Evolutionary conservation across 805 yeast species (phyloP).

Genomic region (Yarrowia divulgata): DNA sequence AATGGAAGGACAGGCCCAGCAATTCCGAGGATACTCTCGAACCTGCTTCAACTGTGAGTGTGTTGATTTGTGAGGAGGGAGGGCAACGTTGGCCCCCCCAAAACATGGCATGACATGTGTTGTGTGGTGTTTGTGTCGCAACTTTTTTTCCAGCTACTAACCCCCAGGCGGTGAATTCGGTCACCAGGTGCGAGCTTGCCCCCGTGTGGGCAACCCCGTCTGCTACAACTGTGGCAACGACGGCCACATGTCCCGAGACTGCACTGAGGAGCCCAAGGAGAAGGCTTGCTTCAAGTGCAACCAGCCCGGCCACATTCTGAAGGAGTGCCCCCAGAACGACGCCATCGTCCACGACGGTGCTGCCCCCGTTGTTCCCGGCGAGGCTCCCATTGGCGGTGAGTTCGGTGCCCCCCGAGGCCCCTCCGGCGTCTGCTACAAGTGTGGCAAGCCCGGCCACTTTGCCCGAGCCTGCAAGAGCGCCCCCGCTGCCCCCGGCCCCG

Average conservation of each 20-base stretch:
- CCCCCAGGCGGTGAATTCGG: slow-evolving; percentile 40
- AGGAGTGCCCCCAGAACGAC: slow-evolving; percentile 63
- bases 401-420: slow-evolving; percentile 48
- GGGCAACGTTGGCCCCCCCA: too few species aligned
- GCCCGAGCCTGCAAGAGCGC: slow-evolving; percentile 75
- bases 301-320: slow-evolving; percentile 85
- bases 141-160: background rate
- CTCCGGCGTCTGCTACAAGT: slow-evolving; percentile 80
- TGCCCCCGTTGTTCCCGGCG: slow-evolving; percentile 18
- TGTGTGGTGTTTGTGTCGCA: background rate
- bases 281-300: slow-evolving; percentile 96
- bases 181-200: slow-evolving; percentile 50
- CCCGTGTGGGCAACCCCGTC: slow-evolving; percentile 51
- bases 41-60: slow-evolving; percentile 39
- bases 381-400: slow-evolving; percentile 41
- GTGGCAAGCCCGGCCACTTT: slow-evolving; percentile 91
- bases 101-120: too few species aligned
- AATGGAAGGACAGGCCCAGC: slow-evolving; percentile 39
- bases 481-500: slow-evolving; percentile 50
- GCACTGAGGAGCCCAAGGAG: slow-evolving; percentile 80
- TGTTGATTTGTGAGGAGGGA: background rate
- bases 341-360: slow-evolving; percentile 39
- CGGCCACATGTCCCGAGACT: slow-evolving; percentile 89
- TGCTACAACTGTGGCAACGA: slow-evolving; percentile 52
- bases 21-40: slow-evolving; percentile 35